These are phyloP conservation scores for Trametes meyenii DNA, from an alignment of 768 basidiomycete genomes.

Conservation along the genomic window DNA sequence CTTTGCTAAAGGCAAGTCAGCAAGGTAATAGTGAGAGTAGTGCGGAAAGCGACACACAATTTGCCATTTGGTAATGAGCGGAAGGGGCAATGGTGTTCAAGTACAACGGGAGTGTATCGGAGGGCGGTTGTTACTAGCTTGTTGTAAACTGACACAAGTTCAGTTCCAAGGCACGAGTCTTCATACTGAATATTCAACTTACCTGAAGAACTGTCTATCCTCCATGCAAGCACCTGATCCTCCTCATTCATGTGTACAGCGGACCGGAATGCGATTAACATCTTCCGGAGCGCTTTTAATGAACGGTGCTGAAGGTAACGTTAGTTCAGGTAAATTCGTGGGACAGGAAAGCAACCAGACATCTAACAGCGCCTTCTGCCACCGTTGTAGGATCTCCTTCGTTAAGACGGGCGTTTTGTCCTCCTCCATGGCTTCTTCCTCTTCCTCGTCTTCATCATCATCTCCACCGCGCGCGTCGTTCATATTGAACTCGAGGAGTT, in stretches of 20 bases:
- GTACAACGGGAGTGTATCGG: conserved; percentile 87
- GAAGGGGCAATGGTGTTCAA: conserved; percentile 86
- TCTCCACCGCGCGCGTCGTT: conserved; percentile 42
- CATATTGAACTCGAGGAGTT: conserved; percentile 80
- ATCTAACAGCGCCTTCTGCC: conserved; percentile 91
- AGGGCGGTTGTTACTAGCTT: conserved; percentile 88
- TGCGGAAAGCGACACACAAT: conserved; percentile 56
- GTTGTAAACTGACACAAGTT: conserved; percentile 72
- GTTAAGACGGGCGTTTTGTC: conserved; percentile 60
- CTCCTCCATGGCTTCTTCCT: conserved; percentile 50
- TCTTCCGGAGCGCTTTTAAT: conserved; percentile 76
- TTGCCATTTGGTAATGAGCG: conserved; percentile 82
- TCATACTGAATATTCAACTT: conserved; percentile 24
- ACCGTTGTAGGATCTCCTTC: conserved; percentile 67
- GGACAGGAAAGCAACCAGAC: conserved; percentile 38
- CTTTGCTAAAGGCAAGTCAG: conserved; percentile 58
- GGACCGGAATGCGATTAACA: conserved; percentile 88
- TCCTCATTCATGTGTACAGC: conserved; percentile 92
- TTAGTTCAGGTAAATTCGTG: not conserved
- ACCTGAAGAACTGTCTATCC: conserved; percentile 83
- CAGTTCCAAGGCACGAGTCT: not conserved
- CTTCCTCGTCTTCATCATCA: conserved; percentile 47
- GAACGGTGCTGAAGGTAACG: conserved; percentile 70
- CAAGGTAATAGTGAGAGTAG: not conserved
- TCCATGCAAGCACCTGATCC: conserved; percentile 77